Evolutionary conservation across 108 stramenopile species (phyloP), one percentile per base, ranked within the genome.

Genomic region (Parietichytrium sp.): DNA sequence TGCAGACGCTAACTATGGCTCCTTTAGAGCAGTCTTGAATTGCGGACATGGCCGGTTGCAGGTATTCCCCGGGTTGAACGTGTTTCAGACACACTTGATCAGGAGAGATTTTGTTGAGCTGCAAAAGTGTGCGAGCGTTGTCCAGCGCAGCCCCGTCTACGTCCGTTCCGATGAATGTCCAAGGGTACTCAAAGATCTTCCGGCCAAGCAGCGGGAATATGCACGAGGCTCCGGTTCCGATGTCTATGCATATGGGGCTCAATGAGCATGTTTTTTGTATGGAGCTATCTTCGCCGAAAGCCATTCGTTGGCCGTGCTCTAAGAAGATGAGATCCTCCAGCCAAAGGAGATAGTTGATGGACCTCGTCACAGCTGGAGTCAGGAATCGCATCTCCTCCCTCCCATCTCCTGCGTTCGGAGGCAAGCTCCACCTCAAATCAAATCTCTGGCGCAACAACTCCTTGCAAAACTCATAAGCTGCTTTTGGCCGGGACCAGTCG

Each of bases 141-240:
- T 72, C 36, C 8, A 72, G 20, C 6, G 55, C 55, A 4, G 18
- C 8, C 30, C 36, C 15, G 29, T 72, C 55, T 0, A 72, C 25
- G n/a, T 72, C 55, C 4, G 55, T 72, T 4, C 55, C 55, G 23
- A 72, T 42, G 38, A 72, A 72, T 0, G 36, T 30, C 55, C 55
- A 72, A n/a, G 55, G 18, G 49, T 16, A 18, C 16, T 16, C 18
- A 50, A 50, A 16, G 18, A 50, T 50, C 18, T n/a, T 16, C 4
- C 55, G 7, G 55, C 55, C 55, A 18, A 72, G 16, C 7, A 72
- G 55, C 7, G 55, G 55, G 6, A 72, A 23, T 1, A 72, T 72
- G 38, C 55, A 72, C 38, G 55, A 72, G 8, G 55, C 55, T 15
- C 55, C 55, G 4, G 55, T 72, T 30, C 55, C 55, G 38, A 72